A percentile compares a stretch with the other conserved stretches of the same genome.
Conservation (phyloP, 2,329 filamentous ascomycete species). For the Sporothrix luriei region DNA sequence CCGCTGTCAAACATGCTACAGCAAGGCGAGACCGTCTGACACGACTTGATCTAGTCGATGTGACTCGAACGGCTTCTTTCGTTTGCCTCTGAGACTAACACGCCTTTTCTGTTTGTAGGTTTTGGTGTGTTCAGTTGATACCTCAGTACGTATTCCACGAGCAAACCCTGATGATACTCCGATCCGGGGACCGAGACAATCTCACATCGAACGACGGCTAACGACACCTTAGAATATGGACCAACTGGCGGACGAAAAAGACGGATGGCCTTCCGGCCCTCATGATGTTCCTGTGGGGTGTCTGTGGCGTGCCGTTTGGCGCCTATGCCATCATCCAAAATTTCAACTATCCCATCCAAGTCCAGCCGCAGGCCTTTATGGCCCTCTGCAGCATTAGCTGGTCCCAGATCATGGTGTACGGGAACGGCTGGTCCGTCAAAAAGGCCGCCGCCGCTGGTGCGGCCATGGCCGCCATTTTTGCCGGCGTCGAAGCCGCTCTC, state of each 20-base stretch:
- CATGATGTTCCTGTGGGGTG: conserved; percentile 68
- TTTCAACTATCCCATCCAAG: conserved; percentile 49
- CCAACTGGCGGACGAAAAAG: conserved; percentile 62
- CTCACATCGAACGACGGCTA: neutral
- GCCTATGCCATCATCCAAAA: conserved; percentile 47
- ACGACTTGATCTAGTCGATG: neutral
- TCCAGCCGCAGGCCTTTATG: conserved; percentile 50
- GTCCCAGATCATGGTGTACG: conserved; percentile 46
- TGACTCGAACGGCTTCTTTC: neutral
- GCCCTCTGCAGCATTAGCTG: conserved; percentile 46
- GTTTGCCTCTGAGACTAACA: conserved; percentile 13
- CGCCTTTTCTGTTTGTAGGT: conserved; percentile 34
- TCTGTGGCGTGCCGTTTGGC: conserved; percentile 50
- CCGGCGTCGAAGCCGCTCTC: conserved; percentile 57
- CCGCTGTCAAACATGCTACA: neutral
- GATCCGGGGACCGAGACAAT: neutral
- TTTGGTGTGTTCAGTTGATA: conserved; percentile 48
- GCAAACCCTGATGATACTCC: neutral
- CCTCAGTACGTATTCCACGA: conserved; percentile 39
- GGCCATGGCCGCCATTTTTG: conserved; percentile 50
- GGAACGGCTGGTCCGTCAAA: conserved; percentile 49
- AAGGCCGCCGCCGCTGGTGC: conserved; percentile 50
- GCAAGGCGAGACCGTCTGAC: neutral
- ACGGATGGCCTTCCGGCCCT: conserved; percentile 61
- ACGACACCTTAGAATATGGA: conserved; percentile 52